These are phyloP conservation scores for Fusarium scirpi DNA, from an alignment of 2,329 filamentous ascomycete species.

Conservation along the genomic window DNA sequence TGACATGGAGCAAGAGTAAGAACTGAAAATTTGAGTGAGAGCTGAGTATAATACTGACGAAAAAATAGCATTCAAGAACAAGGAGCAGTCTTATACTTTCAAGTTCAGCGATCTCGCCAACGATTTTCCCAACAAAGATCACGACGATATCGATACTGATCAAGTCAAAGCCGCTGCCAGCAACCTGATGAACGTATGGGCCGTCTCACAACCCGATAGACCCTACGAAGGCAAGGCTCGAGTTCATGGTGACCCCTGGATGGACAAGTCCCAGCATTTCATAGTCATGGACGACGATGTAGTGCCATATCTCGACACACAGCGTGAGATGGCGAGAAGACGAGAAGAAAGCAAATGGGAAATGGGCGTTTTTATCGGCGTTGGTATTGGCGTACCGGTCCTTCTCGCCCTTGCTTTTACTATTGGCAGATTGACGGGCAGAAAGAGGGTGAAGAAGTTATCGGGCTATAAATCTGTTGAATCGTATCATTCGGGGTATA, in stretches of 20 bases:
- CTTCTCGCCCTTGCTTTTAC: conserved; percentile 17
- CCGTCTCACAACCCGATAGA: conserved; percentile 26
- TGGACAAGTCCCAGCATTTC: conserved; percentile 33
- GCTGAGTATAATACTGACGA: background rate
- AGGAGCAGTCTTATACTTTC: conserved; percentile 31
- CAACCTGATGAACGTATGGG: conserved; percentile 23
- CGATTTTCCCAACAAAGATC: conserved; percentile 25
- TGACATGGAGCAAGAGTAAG: conserved; percentile 24
- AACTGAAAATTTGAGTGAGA: background rate
- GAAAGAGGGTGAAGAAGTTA: conserved; percentile 18
- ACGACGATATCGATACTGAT: conserved; percentile 24
- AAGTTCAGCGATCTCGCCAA: conserved; percentile 31
- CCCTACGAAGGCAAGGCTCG: conserved; percentile 16
- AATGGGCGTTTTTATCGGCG: conserved; percentile 20
- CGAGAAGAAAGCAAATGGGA: conserved; percentile 16
- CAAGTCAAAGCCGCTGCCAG: conserved; percentile 28
- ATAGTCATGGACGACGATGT: conserved; percentile 25
- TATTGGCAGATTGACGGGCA: conserved; percentile 1
- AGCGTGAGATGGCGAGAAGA: background rate
- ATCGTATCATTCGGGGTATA: conserved; percentile 26
- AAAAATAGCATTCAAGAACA: conserved; percentile 16
- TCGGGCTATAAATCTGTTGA: conserved; percentile 27
- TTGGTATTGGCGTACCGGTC: conserved; percentile 21
- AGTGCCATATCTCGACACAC: conserved; percentile 19
- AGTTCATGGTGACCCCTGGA: conserved; percentile 16